These are phyloP conservation scores for Byssothecium circinans DNA, from an alignment of 2,329 filamentous ascomycete genomes.

Conservation along the genomic window DNA sequence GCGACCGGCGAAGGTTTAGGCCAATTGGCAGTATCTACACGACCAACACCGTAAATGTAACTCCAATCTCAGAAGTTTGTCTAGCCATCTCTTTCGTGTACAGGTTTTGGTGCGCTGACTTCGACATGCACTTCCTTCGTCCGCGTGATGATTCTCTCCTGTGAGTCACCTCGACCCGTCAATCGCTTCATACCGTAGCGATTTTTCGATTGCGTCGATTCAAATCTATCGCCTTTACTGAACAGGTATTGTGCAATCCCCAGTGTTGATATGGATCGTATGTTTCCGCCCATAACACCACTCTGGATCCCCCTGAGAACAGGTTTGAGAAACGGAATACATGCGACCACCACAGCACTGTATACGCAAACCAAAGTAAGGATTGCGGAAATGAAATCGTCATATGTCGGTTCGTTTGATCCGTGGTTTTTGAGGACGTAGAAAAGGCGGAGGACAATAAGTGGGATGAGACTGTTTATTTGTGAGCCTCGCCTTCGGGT, in stretches of 20 bases:
- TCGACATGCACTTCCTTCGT: background rate
- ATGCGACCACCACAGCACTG: background rate
- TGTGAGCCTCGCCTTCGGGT: background rate
- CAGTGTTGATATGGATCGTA: background rate
- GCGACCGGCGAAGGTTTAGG: background rate
- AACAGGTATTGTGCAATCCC: background rate
- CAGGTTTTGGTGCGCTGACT: background rate
- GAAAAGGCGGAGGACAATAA: background rate
- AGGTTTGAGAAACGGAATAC: background rate
- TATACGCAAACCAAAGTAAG: background rate
- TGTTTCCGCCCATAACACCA: background rate
- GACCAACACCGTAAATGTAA: background rate
- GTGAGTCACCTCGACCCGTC: background rate
- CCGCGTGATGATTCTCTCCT: no score
- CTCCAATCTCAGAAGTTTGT: background rate
- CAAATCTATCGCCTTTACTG: background rate
- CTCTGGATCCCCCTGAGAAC: slow-evolving; percentile 1
- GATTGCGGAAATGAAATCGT: background rate
- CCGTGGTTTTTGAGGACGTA: background rate
- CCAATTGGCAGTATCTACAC: no score
- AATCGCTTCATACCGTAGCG: background rate
- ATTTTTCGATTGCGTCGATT: background rate
- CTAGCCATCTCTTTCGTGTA: background rate
- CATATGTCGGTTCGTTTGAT: background rate
- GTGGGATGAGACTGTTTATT: background rate